These are phyloP conservation scores for Ochromonas danica DNA, from an alignment of 108 stramenopile species.

Conservation along the genomic window DNA sequence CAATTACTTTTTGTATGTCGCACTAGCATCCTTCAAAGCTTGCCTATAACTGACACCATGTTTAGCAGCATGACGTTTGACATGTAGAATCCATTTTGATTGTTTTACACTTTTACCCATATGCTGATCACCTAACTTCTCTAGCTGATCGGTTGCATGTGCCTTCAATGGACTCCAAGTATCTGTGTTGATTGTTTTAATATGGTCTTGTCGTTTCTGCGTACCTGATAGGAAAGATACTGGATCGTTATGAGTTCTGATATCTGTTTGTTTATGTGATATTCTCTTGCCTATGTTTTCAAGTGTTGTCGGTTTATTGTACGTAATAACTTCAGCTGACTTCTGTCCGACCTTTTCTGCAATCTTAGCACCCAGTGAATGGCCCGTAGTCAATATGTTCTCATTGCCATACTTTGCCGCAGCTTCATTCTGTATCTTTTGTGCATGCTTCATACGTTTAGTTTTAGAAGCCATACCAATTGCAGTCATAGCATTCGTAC, in stretches of 20 bases:
- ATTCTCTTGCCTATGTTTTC: not conserved
- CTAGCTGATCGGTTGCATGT: slow-evolving; percentile 1
- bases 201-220: not conserved
- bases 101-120: not conserved
- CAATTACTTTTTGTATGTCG: not conserved
- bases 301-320: not conserved
- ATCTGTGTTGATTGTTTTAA: not conserved
- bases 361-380: not conserved
- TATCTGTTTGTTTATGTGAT: not conserved
- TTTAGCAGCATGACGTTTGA: not conserved
- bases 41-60: not conserved
- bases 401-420: not conserved
- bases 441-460: not conserved
- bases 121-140: not conserved
- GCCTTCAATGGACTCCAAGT: not conserved
- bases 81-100: not conserved
- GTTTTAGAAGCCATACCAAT: not conserved
- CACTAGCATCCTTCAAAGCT: not conserved
- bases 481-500: not conserved
- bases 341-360: not conserved
- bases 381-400: not conserved
- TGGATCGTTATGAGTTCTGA: not conserved
- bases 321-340: not conserved
- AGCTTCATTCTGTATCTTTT: not conserved
- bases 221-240: not conserved